Base-by-base conservation (phyloP, 2,329 filamentous ascomycete genomes). In the Dactylellina haptotyla region DNA sequence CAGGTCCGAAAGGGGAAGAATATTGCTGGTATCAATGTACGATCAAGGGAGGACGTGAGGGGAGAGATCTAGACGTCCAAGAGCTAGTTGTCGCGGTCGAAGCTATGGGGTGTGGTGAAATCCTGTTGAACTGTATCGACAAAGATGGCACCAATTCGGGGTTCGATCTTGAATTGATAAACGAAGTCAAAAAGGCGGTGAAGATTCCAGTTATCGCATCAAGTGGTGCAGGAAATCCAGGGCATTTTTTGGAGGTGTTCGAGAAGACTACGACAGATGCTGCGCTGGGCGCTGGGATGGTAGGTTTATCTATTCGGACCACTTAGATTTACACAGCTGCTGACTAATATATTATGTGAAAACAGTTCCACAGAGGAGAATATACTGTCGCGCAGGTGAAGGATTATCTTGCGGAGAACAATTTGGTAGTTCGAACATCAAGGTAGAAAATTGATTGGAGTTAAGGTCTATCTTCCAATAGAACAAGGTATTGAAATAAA, bases 21-120 rank as follows among this genome's bases (percentile, higher is more conserved):
- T 90, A 88, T 81, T 97, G 92, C 83, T 99, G 94, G 94, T 99
- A 97, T 81, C 93, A 95, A 67, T 98, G 95, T 83, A 99, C 95
- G 4, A 92, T 96, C 83, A 96, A 94, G 83, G 95, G 95, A 50
- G 95, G 95, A 4, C 89, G 95, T 74, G 94, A 98, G 83, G 93
- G 90, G n/a, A 87, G 93, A 72, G 93, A 98, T 80, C 85, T 98
- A 76, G 94, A 98, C 80, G 95, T 97, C 14, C 87, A 93, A 12
- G 91, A 98, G 82, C 86, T 99, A 8, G 88, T 90, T 8, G 88
- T 87, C 77, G 95, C 95, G 10, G 94, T 98, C 34, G 93, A 99
- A 83, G 93, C 92, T 65, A 96, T 99, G 92, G 95, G 95, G 59
- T 87, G 91, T 1, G 95, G 95, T 65, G 95, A 99, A 84, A 91